phyloP scores from a whole-genome alignment of 768 basidiomycete genomes.

The Suillus lakei region DNA sequence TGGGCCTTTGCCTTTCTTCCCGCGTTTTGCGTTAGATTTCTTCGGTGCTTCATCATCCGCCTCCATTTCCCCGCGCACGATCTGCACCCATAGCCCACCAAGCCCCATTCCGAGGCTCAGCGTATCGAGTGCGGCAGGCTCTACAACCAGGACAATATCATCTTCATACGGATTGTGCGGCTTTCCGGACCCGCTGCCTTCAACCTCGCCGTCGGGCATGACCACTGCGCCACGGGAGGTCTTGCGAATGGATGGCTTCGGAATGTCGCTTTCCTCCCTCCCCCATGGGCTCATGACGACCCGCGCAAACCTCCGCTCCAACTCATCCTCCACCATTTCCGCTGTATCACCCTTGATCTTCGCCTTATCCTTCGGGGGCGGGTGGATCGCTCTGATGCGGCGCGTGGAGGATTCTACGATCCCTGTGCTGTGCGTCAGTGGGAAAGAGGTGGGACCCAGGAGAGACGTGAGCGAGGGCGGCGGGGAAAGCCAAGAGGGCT shows the following conservation, averaged over 20 bases:
- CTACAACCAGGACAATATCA: conserved; percentile 62
- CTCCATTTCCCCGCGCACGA: conserved; percentile 44
- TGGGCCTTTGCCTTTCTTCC: conserved; percentile 32
- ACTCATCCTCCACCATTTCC: conserved; percentile 48
- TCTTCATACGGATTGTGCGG: conserved; percentile 59
- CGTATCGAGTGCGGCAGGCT: conserved; percentile 45
- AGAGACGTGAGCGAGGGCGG: conserved; percentile 39
- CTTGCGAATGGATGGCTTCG: conserved; percentile 37
- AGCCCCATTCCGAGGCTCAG: conserved; percentile 50
- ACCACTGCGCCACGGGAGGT: conserved; percentile 44
- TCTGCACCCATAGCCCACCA: conserved; percentile 71
- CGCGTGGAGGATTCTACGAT: conserved; percentile 71
- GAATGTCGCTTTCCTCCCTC: conserved; percentile 43
- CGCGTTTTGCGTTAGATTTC: conserved; percentile 5
- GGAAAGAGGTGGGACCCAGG: conserved; percentile 61
- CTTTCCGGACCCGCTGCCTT: conserved; percentile 19
- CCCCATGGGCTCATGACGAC: conserved; percentile 63
- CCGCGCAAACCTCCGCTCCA: conserved; percentile 51
- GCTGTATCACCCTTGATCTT: conserved; percentile 4
- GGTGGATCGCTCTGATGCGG: conserved; percentile 51
- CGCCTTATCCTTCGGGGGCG: conserved; percentile 36
- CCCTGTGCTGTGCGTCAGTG: conserved; percentile 66
- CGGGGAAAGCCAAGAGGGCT: conserved; percentile 30
- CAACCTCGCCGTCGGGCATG: conserved; percentile 22
- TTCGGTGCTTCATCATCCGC: conserved; percentile 11